Conservation (phyloP, 2,329 filamentous ascomycete species). For the Phoma herbarum region DNA sequence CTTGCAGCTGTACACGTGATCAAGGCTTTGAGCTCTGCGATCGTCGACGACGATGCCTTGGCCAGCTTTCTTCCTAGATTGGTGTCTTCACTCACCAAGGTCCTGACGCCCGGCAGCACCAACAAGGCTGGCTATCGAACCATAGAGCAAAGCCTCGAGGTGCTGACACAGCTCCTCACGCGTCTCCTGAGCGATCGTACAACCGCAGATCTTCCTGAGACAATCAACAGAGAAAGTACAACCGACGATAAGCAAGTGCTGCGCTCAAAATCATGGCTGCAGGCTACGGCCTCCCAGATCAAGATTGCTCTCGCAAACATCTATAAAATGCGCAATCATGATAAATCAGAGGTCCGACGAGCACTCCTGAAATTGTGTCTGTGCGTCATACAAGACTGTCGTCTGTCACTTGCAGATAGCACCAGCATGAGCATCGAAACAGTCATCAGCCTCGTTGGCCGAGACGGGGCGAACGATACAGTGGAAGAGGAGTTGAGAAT, state of each 20-base stretch:
- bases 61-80: slow-evolving; percentile 89
- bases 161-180: slow-evolving; percentile 60
- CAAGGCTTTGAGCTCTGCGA: slow-evolving; percentile 66
- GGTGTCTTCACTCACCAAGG: slow-evolving; percentile 80
- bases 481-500: slow-evolving; percentile 61
- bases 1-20: slow-evolving; percentile 73
- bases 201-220: slow-evolving; percentile 40
- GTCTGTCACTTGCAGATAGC: slow-evolving; percentile 74
- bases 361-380: slow-evolving; percentile 77
- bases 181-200: slow-evolving; percentile 58
- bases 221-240: slow-evolving; percentile 13
- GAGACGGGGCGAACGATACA: slow-evolving; percentile 58
- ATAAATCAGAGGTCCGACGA: slow-evolving; percentile 71
- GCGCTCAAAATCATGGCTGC: slow-evolving; percentile 72
- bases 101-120: slow-evolving; percentile 74
- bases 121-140: slow-evolving; percentile 69
- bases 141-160: slow-evolving; percentile 68
- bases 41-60: slow-evolving; percentile 77
- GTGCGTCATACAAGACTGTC: slow-evolving; percentile 79
- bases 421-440: slow-evolving; percentile 80
- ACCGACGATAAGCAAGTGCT: slow-evolving; percentile 39
- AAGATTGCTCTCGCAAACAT: slow-evolving; percentile 83
- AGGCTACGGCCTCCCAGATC: slow-evolving; percentile 80
- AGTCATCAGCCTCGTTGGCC: slow-evolving; percentile 69
- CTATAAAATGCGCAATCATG: slow-evolving; percentile 76